Evolutionary conservation across 78 protist genomes (phyloP).

Genomic region (Monocercomonoides exilis): DNA sequence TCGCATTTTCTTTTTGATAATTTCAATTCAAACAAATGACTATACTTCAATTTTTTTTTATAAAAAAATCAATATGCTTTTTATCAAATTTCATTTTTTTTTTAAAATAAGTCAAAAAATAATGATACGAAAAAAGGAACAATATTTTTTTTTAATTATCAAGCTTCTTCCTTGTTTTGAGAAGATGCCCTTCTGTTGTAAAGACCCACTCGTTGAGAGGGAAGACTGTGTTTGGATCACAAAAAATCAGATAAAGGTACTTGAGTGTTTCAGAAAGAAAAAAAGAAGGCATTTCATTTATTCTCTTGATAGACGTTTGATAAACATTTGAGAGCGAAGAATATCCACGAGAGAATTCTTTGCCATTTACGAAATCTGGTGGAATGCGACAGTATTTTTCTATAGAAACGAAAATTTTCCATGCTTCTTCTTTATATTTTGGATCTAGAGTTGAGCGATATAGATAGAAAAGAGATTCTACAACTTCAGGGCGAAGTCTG

Average conservation of each 20-base stretch:
- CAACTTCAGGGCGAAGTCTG: neutral
- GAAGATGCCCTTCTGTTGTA: neutral
- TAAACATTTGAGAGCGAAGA: neutral
- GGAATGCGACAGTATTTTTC: neutral
- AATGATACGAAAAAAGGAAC: too few species aligned
- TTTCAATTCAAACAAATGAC: too few species aligned
- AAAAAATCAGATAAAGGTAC: neutral
- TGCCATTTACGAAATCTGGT: too few species aligned
- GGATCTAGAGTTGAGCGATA: neutral
- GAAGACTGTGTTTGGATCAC: neutral
- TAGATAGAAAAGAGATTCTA: neutral
- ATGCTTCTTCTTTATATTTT: neutral
- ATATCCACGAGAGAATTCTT: neutral
- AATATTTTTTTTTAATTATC: too few species aligned
- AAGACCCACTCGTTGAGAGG: neutral
- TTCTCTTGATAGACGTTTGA: neutral
- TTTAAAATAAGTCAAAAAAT: too few species aligned
- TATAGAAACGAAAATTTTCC: neutral
- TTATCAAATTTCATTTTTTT: too few species aligned
- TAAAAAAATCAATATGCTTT: too few species aligned
- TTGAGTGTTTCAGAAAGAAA: neutral
- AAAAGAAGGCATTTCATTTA: neutral
- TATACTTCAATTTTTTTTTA: too few species aligned
- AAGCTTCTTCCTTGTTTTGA: neutral
- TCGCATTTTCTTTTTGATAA: too few species aligned